These are phyloP conservation scores for Iberis amara DNA, from an alignment of 441 rosid species.

Conservation along the genomic window DNA sequence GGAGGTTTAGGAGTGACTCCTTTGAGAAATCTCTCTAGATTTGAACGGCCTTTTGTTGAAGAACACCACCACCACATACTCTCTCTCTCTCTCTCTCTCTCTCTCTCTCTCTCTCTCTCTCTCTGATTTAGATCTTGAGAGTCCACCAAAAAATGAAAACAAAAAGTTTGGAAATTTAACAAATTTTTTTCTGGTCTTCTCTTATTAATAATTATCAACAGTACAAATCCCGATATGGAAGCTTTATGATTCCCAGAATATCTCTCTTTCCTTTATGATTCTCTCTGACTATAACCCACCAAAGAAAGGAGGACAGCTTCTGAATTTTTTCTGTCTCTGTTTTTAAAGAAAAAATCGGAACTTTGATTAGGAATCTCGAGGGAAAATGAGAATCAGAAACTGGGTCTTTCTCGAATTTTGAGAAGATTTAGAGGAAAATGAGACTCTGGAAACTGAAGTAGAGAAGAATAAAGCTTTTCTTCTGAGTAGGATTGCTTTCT, in stretches of 20 bases:
- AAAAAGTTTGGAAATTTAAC: slow-evolving; percentile 19
- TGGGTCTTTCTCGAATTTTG: neutral
- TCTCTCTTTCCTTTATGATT: slow-evolving; percentile 17
- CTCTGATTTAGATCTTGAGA: slow-evolving; percentile 22
- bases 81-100: neutral
- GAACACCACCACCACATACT: slow-evolving; percentile 30
- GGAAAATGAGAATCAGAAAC: slow-evolving; percentile 22
- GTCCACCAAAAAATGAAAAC: slow-evolving; percentile 1
- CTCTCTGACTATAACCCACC: too few relatives aligned
- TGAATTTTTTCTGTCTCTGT: neutral
- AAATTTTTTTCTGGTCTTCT: slow-evolving; percentile 20
- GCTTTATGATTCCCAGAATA: slow-evolving; percentile 23
- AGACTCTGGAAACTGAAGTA: slow-evolving; percentile 25
- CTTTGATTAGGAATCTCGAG: neutral
- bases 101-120: slow-evolving; percentile 2
- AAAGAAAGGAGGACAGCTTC: too few relatives aligned
- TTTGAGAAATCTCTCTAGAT: slow-evolving; percentile 44
- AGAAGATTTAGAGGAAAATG: slow-evolving; percentile 2
- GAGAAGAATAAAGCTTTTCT: slow-evolving; percentile 12
- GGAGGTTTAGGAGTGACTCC: slow-evolving; percentile 47
- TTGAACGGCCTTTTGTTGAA: slow-evolving; percentile 30
- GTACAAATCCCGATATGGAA: slow-evolving; percentile 28
- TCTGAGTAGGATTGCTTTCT: slow-evolving; percentile 25
- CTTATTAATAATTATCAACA: slow-evolving; percentile 8
- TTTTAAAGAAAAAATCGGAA: neutral